phyloP scores from a whole-genome alignment of 2,329 filamentous ascomycete genomes.

The Microcyclospora pomicola region DNA sequence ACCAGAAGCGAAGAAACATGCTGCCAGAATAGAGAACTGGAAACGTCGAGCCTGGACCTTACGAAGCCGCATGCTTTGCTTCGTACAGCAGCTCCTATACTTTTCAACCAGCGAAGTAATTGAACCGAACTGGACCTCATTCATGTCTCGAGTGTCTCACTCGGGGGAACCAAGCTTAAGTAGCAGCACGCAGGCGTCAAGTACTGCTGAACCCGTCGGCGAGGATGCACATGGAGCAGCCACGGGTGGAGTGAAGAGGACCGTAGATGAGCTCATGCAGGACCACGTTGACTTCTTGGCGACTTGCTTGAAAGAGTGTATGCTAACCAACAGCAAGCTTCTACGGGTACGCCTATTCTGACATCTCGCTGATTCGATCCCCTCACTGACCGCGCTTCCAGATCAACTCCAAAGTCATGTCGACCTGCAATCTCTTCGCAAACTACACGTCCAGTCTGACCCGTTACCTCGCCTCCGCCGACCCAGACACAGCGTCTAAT shows the following conservation, averaged over 20 bases:
- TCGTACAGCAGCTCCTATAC: conserved; percentile 91
- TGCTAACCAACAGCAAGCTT: conserved; percentile 93
- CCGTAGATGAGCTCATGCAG: conserved; percentile 96
- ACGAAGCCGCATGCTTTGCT: conserved; percentile 86
- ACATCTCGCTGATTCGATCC: neutral
- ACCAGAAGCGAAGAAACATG: conserved; percentile 39
- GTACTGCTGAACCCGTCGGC: conserved; percentile 25
- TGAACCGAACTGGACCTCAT: conserved; percentile 88
- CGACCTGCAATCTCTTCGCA: conserved; percentile 88
- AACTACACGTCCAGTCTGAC: conserved; percentile 78
- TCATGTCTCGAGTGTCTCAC: conserved; percentile 70
- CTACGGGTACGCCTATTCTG: conserved; percentile 51
- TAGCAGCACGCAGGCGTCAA: neutral
- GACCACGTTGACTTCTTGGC: conserved; percentile 97
- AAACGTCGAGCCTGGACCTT: conserved; percentile 87
- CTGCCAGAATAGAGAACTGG: conserved; percentile 64
- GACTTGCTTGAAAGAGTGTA: conserved; percentile 96
- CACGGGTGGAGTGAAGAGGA: conserved; percentile 38
- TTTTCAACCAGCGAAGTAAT: conserved; percentile 96
- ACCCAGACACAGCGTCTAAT: conserved; percentile 56
- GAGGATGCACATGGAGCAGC: neutral
- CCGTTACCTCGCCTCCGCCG: conserved; percentile 68
- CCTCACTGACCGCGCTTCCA: conserved; percentile 25
- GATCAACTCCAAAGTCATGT: conserved; percentile 96
- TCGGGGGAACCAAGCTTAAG: conserved; percentile 34